phyloP scores from a whole-genome alignment of 2,329 filamentous ascomycete species.

The Chrysoporthe austroafricana region DNA sequence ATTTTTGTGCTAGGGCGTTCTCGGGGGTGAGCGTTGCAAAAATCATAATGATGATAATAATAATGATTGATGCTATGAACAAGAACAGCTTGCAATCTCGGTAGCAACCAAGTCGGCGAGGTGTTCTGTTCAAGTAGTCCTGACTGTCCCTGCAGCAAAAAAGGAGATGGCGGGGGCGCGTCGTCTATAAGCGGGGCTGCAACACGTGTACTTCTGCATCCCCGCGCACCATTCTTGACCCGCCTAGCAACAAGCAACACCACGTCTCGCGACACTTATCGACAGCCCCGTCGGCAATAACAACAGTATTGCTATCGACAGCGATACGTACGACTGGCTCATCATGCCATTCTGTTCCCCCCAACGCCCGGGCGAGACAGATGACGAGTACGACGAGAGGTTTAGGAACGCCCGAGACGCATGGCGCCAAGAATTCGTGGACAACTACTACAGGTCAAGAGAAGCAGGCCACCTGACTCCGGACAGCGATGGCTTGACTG shows the following conservation, averaged over 20 bases:
- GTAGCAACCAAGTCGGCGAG: too few relatives aligned
- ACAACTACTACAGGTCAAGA: slow-evolving; percentile 4
- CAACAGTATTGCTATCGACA: not conserved
- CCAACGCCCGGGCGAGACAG: slow-evolving; percentile 5
- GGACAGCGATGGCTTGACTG: not conserved
- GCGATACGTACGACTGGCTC: not conserved
- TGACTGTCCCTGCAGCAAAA: too few relatives aligned
- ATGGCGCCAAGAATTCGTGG: slow-evolving; percentile 11
- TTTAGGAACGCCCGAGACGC: slow-evolving; percentile 3
- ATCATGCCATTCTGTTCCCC: not conserved
- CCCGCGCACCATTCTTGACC: too few relatives aligned
- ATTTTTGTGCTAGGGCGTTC: slow-evolving; percentile 9
- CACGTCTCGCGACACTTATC: too few relatives aligned
- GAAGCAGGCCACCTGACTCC: slow-evolving; percentile 2
- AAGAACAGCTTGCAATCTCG: too few relatives aligned
- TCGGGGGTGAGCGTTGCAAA: slow-evolving; percentile 19
- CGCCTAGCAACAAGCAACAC: too few relatives aligned
- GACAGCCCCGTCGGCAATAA: not conserved
- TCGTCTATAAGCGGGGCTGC: too few relatives aligned
- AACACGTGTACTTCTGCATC: too few relatives aligned
- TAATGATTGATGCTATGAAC: not conserved
- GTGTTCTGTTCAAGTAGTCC: too few relatives aligned
- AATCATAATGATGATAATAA: not conserved
- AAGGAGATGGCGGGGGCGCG: too few relatives aligned
- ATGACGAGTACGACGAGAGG: slow-evolving; percentile 1